Evolutionary conservation across 345 rosid genomes (phyloP).

Genomic region (Hibiscus tridactylites): DNA sequence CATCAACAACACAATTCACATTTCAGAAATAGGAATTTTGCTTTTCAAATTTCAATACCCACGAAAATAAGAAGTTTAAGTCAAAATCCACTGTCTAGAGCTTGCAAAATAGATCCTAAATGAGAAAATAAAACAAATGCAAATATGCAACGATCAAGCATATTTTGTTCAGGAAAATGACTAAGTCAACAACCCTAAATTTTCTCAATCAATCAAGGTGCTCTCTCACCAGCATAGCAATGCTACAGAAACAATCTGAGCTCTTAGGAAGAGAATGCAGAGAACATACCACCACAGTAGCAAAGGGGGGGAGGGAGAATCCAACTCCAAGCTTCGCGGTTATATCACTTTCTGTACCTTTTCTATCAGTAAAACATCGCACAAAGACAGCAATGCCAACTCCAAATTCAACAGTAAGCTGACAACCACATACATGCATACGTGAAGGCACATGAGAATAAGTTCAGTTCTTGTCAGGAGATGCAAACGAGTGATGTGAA

Average conservation of each 20-base stretch:
- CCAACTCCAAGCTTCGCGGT: constrained; percentile 71
- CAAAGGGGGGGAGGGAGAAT: constrained; percentile 70
- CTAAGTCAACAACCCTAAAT: no score
- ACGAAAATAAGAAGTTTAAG: background rate
- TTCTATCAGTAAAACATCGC: constrained; percentile 71
- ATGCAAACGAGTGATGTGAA: background rate
- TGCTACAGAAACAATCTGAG: background rate
- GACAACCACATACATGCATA: constrained; percentile 22
- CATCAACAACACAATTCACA: background rate
- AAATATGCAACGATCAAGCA: background rate
- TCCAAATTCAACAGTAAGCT: constrained; percentile 84
- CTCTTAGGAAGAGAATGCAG: constrained; percentile 9
- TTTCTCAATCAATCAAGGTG: background rate
- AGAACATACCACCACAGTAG: constrained; percentile 64
- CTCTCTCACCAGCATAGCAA: background rate
- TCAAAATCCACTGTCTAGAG: background rate
- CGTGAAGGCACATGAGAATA: background rate
- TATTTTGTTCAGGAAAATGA: background rate
- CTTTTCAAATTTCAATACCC: background rate
- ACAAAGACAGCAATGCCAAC: constrained; percentile 83
- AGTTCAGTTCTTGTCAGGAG: background rate
- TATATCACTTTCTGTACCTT: constrained; percentile 66
- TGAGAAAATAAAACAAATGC: background rate
- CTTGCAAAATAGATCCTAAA: background rate
- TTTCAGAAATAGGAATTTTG: background rate